phyloP scores from a whole-genome alignment of 129 eudicot genomes.

The Glebionis coronaria region DNA sequence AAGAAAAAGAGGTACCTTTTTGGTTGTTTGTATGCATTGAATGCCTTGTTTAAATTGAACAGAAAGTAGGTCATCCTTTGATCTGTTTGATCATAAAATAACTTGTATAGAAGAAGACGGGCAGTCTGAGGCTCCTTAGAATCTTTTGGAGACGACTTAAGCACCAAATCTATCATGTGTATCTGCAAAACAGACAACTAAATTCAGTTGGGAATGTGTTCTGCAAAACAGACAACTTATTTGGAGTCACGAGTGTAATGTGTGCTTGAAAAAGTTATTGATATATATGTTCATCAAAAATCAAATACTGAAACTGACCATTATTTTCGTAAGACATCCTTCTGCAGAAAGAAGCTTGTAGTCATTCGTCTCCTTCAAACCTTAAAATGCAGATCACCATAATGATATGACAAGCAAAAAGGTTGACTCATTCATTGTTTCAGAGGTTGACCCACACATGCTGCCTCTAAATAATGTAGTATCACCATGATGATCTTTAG shows the following conservation, averaged over 20 bases:
- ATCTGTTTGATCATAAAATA: slow-evolving; percentile 97
- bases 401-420: slow-evolving; percentile 62
- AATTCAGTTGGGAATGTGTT: slow-evolving; percentile 2
- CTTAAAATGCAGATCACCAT: slow-evolving; percentile 81
- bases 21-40: slow-evolving; percentile 80
- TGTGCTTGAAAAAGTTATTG: background rate
- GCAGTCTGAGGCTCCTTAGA: slow-evolving; percentile 88
- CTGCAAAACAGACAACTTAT: background rate
- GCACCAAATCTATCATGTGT: slow-evolving; percentile 89
- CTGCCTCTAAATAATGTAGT: slow-evolving; percentile 61
- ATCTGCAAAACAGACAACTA: slow-evolving; percentile 44
- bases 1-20: slow-evolving; percentile 53
- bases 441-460: slow-evolving; percentile 84
- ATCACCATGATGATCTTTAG: slow-evolving; percentile 40
- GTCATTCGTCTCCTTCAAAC: slow-evolving; percentile 76
- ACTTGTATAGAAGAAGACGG: slow-evolving; percentile 86
- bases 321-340: slow-evolving; percentile 73
- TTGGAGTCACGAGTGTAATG: background rate
- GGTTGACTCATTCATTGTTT: slow-evolving; percentile 81
- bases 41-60: slow-evolving; percentile 66
- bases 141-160: slow-evolving; percentile 69
- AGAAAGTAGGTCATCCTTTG: too few species aligned
- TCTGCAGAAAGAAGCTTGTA: slow-evolving; percentile 81
- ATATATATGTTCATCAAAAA: slow-evolving; percentile 4
- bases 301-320: slow-evolving; percentile 45